A percentile compares a stretch with the other conserved stretches of the same genome.
These are phyloP conservation scores for Clohesyomyces aquaticus DNA, from an alignment of 495 filamentous ascomycete species.

Conservation along the genomic window DNA sequence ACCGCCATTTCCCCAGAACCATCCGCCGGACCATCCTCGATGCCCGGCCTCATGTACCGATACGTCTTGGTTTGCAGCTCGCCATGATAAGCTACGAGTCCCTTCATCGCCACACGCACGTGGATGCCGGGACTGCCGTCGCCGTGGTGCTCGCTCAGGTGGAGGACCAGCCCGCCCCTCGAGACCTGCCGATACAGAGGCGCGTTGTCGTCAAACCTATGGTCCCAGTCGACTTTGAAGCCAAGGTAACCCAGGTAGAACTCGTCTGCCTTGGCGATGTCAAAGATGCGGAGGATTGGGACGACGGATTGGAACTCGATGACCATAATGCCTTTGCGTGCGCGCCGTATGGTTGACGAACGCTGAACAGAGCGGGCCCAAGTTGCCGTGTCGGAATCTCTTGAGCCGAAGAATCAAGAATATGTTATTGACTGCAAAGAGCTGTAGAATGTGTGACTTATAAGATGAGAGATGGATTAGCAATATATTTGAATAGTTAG, in stretches of 20 bases:
- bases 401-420: too few species aligned
- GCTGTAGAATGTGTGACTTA: background rate
- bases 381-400: too few species aligned
- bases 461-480: constrained; percentile 2
- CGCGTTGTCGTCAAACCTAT: constrained; percentile 11
- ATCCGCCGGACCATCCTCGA: too few species aligned
- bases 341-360: too few species aligned
- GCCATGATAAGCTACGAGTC: constrained; percentile 4
- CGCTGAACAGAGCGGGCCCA: too few species aligned
- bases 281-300: constrained; percentile 16
- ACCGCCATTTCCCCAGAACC: too few species aligned
- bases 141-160: constrained; percentile 16
- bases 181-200: constrained; percentile 22
- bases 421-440: too few species aligned
- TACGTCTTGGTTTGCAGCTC: too few species aligned
- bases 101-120: constrained; percentile 10
- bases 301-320: constrained; percentile 19
- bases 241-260: constrained; percentile 19
- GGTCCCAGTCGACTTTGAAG: constrained; percentile 14
- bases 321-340: constrained; percentile 18
- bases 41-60: too few species aligned
- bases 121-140: constrained; percentile 18
- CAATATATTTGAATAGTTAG: background rate
- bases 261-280: constrained; percentile 17
- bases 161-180: constrained; percentile 15